Conservation (phyloP, 257 asterid species). For the Paraleonurus japonicus region DNA sequence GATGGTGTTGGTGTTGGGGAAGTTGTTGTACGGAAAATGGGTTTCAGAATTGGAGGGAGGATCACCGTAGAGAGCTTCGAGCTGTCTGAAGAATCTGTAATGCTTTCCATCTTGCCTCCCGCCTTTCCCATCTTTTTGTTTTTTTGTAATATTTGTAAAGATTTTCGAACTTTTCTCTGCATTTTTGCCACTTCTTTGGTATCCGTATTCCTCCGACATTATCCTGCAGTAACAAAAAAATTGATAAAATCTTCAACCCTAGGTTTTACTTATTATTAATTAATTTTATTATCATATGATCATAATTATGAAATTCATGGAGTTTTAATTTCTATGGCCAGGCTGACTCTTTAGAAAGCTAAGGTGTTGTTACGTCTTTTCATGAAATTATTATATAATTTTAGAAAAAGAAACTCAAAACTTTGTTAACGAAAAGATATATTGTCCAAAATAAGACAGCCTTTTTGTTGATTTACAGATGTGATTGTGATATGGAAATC, state of each 20-base stretch:
- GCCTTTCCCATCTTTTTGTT: constrained; percentile 89
- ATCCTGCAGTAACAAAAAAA: constrained; percentile 48
- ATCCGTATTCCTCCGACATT: constrained; percentile 78
- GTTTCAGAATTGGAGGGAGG: constrained; percentile 32
- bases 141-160: constrained; percentile 92
- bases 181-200: constrained; percentile 87
- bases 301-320: background rate
- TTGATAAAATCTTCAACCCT: constrained; percentile 43
- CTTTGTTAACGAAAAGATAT: too few relatives aligned
- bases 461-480: background rate
- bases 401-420: background rate
- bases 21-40: constrained; percentile 31
- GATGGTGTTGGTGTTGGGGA: constrained; percentile 24
- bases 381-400: constrained; percentile 9
- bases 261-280: constrained; percentile 11
- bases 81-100: constrained; percentile 86
- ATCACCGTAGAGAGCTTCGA: constrained; percentile 89
- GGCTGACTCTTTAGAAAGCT: background rate
- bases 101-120: constrained; percentile 95
- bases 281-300: constrained; percentile 38
- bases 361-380: constrained; percentile 18
- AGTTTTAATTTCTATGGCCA: too few relatives aligned
- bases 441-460: background rate
- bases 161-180: constrained; percentile 94
- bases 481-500: constrained; percentile 18